Percentiles rank a stretch among this genome's conserved stretches.
Evolutionary conservation across 108 stramenopile genomes (phyloP).

Genomic region (Nitzschia sp.): DNA sequence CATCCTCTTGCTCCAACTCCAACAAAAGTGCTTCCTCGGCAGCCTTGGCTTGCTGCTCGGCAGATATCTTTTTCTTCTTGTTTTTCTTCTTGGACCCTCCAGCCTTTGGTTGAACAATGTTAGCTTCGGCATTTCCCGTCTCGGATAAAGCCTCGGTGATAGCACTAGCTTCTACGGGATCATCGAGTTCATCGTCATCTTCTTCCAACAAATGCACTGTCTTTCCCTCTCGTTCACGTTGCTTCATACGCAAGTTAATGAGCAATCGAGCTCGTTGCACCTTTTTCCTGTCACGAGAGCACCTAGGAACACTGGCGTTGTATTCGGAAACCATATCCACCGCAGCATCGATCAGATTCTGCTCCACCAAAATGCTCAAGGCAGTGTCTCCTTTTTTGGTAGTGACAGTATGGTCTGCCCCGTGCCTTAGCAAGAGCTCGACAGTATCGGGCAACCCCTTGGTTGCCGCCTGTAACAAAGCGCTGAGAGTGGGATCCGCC

Average conservation of each 20-base stretch:
- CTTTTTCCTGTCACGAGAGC: conserved; percentile 89
- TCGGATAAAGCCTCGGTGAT: conserved; percentile 33
- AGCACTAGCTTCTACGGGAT: conserved; percentile 55
- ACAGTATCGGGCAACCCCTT: conserved; percentile 88
- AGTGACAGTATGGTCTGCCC: conserved; percentile 88
- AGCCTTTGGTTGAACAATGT: conserved; percentile 36
- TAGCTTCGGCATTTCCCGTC: conserved; percentile 39
- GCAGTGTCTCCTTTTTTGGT: conserved; percentile 93
- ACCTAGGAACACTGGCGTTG: conserved; percentile 87
- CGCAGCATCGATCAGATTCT: conserved; percentile 88
- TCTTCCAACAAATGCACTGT: neutral
- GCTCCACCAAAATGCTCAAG: conserved; percentile 87
- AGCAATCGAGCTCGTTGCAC: conserved; percentile 84
- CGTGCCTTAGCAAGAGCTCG: conserved; percentile 73
- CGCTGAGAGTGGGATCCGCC: conserved; percentile 86
- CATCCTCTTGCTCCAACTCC: conserved; percentile 77
- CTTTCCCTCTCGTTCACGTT: conserved; percentile 68
- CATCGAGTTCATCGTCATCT: conserved; percentile 37
- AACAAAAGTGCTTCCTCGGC: conserved; percentile 81
- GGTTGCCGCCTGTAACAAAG: conserved; percentile 86
- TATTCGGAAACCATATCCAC: conserved; percentile 91
- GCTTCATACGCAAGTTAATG: conserved; percentile 83
- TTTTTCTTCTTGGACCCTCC: conserved; percentile 37
- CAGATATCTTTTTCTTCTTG: conserved; percentile 70
- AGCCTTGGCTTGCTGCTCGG: conserved; percentile 76